Evolutionary conservation across 495 filamentous ascomycete genomes (phyloP), one percentile per base, ranked within the genome.

Genomic region (Pyrenopolyporus hunteri): DNA sequence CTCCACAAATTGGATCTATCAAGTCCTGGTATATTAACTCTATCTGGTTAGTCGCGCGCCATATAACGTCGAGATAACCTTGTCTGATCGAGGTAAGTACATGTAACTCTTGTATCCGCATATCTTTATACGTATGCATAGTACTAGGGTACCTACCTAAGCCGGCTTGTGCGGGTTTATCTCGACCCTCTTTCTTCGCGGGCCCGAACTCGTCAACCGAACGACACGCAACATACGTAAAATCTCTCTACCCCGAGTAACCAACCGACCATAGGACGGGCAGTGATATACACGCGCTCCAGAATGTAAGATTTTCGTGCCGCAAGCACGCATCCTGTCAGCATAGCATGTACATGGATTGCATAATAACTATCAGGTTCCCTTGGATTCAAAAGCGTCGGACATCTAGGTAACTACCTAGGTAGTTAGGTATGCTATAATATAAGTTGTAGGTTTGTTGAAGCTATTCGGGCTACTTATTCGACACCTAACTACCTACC

Each of bases 11-110:
- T 42, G 33, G 48, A 57, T 57, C 14, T 28, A 28, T 59, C 43
- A 36, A 55, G 26, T 6, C 14, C 29, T 31, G 48, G 2, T 43
- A 57, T 48, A 60, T 56, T 61, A 66, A 66, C 63, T 66, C 63
- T 51, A 66, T 66, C 16, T 11, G 33, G 49, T 48, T 47, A 56
- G 49, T 16, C 11, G 19, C 0, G 1, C 19, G 10, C 39, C 13
- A 22, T 33, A 51, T 56, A 57, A 57, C 44, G 1, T 28, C 4
- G 44, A 26, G 23, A 16, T 9, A 36, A 64, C 28, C 42, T n/a
- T n/a, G n/a, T 40, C 23, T 42, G 53, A 64, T 54, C 47, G 48
- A 43, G 36, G 32, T 22, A 44, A 56, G 51, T 26, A 25, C 23
- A 45, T 28, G 11, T 19, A 31, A 14, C 52, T 44, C 23, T 45